Evolutionary conservation across 2,329 filamentous ascomycete genomes (phyloP), one percentile per base, ranked within the genome.

Genomic region (Tolypocladium guangdongense): DNA sequence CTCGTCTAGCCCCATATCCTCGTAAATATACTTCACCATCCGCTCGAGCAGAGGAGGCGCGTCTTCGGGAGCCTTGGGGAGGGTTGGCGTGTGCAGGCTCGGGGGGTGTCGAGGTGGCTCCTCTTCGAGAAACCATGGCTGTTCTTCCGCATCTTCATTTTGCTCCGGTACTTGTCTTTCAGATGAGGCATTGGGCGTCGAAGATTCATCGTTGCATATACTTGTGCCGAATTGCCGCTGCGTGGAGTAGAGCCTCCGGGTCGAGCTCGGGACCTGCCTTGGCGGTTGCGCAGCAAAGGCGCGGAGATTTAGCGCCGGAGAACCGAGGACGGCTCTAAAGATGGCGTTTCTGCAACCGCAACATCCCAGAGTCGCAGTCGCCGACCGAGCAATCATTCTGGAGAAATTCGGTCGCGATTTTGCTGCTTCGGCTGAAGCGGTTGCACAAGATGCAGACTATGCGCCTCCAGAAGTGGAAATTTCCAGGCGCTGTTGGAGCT

Each of bases 81-180:
- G 70, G 3, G 71, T 66, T 20, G 72, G 72, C 41, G 71, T 70
- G 56, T 73, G 72, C n/a, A 78, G 69, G 27, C 72, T 70, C 5
- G 75, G 70, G 0, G 76, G 70, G 55, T 81, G 78, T 36, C 72
- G 69, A 1, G 80, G 78, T 1, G 78, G 72, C 43, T 88, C 80
- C 59, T 88, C 83, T 64, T 93, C 84, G 32, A 95, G 82, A 68
- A 96, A 97, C 93, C 93, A 97, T 7, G 88, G 88, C 8, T 83
- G 68, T 14, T 66, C 52, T 4, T 69, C 62, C 8, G 82, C 62
- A 11, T 64, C 46, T 2, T 68, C 62, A 7, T 67, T 60, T 6
- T 66, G 52, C 2, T 47, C 12, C 24, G 30, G 10, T 14, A 58
- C 55, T 14, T 55, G 53, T 7, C 49, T 35, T 18, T 57, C 41